phyloP scores from a whole-genome alignment of 176 grass and related monocot genomes.

The Bromus sterilis region DNA sequence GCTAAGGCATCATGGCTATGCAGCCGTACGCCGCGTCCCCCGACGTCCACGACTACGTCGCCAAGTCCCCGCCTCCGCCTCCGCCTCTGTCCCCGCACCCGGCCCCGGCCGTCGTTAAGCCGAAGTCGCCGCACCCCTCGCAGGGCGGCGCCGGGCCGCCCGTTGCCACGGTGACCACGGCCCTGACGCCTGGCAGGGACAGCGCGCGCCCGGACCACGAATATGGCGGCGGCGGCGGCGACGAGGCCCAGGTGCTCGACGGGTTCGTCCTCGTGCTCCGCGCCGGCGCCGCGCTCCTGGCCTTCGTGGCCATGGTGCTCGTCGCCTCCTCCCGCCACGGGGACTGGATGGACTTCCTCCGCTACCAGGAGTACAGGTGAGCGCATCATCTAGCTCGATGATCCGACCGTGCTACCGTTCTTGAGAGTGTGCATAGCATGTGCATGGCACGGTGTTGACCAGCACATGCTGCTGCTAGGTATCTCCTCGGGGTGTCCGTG shows the following conservation, averaged over 20 bases:
- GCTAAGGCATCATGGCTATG: slow-evolving; percentile 26
- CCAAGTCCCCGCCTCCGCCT: background rate
- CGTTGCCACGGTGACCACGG: background rate
- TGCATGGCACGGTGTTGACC: background rate
- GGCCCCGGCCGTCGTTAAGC: background rate
- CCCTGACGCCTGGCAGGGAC: background rate
- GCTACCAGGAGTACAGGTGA: slow-evolving; percentile 65
- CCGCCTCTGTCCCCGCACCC: background rate
- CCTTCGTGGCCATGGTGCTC: slow-evolving; percentile 46
- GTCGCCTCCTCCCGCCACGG: slow-evolving; percentile 70
- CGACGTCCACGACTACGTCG: background rate
- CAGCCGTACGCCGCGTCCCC: background rate
- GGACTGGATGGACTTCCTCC: slow-evolving; percentile 65
- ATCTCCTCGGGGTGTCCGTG: slow-evolving; percentile 32
- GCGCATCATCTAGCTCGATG: background rate
- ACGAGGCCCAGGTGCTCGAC: slow-evolving; percentile 10
- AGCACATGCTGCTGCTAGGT: too few relatives aligned
- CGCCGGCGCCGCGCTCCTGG: slow-evolving; percentile 19
- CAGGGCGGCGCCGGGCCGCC: background rate
- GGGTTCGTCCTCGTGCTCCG: slow-evolving; percentile 34
- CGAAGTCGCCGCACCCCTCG: background rate
- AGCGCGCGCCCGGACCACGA: background rate
- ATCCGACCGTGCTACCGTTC: background rate
- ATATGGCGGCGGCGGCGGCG: background rate
- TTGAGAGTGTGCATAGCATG: background rate